Conservation (phyloP, 2,329 filamentous ascomycete species). For the Claviceps citrina region DNA sequence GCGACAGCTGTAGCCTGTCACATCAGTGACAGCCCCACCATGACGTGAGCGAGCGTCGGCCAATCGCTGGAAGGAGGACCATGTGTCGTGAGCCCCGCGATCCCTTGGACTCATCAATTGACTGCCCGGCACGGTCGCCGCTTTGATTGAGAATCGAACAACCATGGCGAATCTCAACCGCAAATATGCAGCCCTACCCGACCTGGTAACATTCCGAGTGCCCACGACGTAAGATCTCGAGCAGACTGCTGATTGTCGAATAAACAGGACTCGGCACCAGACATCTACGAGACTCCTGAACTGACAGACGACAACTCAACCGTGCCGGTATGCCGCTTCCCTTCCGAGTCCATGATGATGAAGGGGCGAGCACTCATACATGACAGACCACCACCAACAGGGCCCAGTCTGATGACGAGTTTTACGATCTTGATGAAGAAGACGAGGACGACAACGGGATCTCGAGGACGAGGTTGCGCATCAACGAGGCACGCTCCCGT, state of each 20-base stretch:
- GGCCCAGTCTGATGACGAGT: constrained; percentile 46
- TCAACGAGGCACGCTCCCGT: constrained; percentile 62
- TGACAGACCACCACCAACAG: constrained; percentile 37
- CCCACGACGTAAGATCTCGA: constrained; percentile 5
- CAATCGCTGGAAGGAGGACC: background rate
- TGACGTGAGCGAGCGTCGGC: background rate
- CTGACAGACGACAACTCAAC: constrained; percentile 83
- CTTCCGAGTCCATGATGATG: background rate
- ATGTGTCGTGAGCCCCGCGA: too few species aligned
- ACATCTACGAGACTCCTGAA: constrained; percentile 93
- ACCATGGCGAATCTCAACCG: constrained; percentile 45
- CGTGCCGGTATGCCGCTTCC: constrained; percentile 45
- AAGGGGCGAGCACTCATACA: constrained; percentile 12
- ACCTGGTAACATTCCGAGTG: constrained; percentile 41
- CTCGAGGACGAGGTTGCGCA: constrained; percentile 59
- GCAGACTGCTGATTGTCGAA: constrained; percentile 10
- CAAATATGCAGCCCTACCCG: constrained; percentile 70
- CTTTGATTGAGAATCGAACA: background rate
- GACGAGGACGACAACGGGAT: constrained; percentile 50
- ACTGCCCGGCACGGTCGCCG: too few species aligned
- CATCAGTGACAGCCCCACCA: background rate
- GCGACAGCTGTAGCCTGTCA: background rate
- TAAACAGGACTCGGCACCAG: constrained; percentile 68
- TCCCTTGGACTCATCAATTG: background rate
- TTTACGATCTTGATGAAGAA: constrained; percentile 47